A percentile compares a stretch with the other conserved stretches of the same genome.
phyloP scores from a whole-genome alignment of 805 yeast genomes.

The Saccharomycopsis selenospora region DNA sequence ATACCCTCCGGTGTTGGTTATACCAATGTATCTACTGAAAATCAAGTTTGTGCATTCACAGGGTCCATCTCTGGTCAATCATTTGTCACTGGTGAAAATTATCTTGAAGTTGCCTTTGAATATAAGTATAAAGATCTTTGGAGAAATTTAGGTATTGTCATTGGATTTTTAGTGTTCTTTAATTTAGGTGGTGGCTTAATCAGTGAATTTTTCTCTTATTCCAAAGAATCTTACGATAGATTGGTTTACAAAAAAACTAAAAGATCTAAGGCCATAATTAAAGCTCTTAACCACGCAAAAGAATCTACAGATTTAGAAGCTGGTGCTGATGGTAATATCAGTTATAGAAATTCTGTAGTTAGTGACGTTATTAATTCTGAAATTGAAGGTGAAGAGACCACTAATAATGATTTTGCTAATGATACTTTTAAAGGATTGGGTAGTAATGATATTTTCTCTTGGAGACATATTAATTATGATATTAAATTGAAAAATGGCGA shows the following conservation, averaged over 20 bases:
- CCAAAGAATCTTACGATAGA: conserved; percentile 3
- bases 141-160: conserved; percentile 68
- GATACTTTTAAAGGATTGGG: conserved; percentile 2
- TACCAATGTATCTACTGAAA: conserved; percentile 29
- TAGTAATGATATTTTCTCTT: conserved; percentile 43
- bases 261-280: background rate
- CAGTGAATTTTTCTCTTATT: conserved; percentile 18
- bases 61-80: conserved; percentile 52
- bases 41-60: conserved; percentile 49
- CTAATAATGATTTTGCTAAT: background rate
- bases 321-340: background rate
- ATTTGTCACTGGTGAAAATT: conserved; percentile 51
- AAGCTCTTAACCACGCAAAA: background rate
- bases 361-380: background rate
- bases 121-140: conserved; percentile 57
- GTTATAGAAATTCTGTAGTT: background rate
- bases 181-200: conserved; percentile 22
- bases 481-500: conserved; percentile 24
- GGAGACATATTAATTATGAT: conserved; percentile 33
- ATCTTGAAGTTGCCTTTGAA: conserved; percentile 39
- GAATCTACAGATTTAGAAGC: background rate
- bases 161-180: conserved; percentile 40
- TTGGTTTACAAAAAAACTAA: conserved; percentile 10
- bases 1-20: conserved; percentile 57
- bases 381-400: background rate